Conservation (phyloP, 441 rosid genomes). For the Flueggea neowawraea region DNA sequence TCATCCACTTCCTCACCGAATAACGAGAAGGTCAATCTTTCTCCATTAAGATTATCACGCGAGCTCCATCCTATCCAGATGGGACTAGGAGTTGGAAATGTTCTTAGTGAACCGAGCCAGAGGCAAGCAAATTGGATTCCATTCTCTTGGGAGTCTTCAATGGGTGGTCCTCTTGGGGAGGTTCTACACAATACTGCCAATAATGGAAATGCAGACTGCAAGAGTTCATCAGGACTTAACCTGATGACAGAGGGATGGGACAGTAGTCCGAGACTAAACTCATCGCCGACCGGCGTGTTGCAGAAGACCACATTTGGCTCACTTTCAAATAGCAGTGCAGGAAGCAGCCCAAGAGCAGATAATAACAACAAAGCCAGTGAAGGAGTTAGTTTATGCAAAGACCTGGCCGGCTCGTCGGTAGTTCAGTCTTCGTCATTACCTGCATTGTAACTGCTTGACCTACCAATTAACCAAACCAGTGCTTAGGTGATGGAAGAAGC, state of each 20-base stretch:
- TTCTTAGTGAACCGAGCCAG: conserved; percentile 28
- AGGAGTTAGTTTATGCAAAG: conserved; percentile 29
- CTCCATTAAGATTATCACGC: conserved; percentile 47
- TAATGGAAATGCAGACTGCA: conserved; percentile 17
- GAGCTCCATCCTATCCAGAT: conserved; percentile 48
- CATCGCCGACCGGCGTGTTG: conserved; percentile 74
- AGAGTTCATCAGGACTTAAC: conserved; percentile 31
- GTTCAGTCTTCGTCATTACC: conserved; percentile 27
- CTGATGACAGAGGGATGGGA: conserved; percentile 45
- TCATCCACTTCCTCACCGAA: conserved; percentile 51
- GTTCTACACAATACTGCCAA: conserved; percentile 41
- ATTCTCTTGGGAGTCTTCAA: conserved; percentile 62
- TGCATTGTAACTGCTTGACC: conserved; percentile 18
- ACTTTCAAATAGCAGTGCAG: conserved; percentile 74
- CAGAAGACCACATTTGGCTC: conserved; percentile 59
- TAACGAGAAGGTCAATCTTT: conserved; percentile 32
- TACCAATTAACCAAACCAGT: not conserved
- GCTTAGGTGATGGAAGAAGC: not conserved
- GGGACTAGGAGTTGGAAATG: conserved; percentile 43
- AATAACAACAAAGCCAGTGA: conserved; percentile 34
- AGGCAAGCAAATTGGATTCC: conserved; percentile 68
- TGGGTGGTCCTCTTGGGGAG: conserved; percentile 90
- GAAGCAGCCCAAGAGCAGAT: conserved; percentile 66
- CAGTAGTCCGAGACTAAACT: conserved; percentile 45
- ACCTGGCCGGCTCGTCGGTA: conserved; percentile 25